A percentile compares a stretch with the other conserved stretches of the same genome.
Conservation (phyloP, 805 yeast species). For the Dipodascus albidus region DNA sequence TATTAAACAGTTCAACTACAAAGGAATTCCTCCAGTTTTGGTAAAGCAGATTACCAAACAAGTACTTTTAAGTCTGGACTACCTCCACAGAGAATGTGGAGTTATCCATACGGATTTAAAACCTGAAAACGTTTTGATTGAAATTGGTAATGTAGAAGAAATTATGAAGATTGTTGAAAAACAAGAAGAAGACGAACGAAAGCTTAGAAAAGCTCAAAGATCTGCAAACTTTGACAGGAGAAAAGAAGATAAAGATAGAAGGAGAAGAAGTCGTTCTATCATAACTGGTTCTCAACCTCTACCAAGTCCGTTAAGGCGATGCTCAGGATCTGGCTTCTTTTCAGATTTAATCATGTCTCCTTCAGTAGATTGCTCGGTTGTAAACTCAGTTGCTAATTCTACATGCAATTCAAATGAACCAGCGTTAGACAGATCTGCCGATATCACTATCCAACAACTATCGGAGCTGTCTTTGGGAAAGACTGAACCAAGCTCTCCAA, state of each 20-base stretch:
- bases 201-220: conserved; percentile 4
- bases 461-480: conserved; percentile 4
- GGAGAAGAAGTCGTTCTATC: conserved; percentile 60
- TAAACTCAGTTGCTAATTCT: conserved; percentile 7
- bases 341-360: conserved; percentile 22
- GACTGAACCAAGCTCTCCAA: neutral
- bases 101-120: conserved; percentile 65
- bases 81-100: conserved; percentile 61
- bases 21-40: conserved; percentile 65
- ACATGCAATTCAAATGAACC: conserved; percentile 4
- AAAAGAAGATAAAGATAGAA: conserved; percentile 22
- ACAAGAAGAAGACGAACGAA: conserved; percentile 30
- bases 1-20: conserved; percentile 63
- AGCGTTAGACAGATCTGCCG: conserved; percentile 6
- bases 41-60: conserved; percentile 79
- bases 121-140: conserved; percentile 68
- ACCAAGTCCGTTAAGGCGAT: conserved; percentile 64
- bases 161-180: conserved; percentile 63
- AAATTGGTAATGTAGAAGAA: conserved; percentile 73
- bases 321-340: conserved; percentile 26
- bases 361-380: conserved; percentile 4
- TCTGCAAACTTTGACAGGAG: conserved; percentile 1
- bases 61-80: conserved; percentile 59
- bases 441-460: conserved; percentile 6
- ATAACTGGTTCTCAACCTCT: conserved; percentile 89